Evolutionary conservation across 441 rosid genomes (phyloP).

Genomic region (Codiaeum variegatum): DNA sequence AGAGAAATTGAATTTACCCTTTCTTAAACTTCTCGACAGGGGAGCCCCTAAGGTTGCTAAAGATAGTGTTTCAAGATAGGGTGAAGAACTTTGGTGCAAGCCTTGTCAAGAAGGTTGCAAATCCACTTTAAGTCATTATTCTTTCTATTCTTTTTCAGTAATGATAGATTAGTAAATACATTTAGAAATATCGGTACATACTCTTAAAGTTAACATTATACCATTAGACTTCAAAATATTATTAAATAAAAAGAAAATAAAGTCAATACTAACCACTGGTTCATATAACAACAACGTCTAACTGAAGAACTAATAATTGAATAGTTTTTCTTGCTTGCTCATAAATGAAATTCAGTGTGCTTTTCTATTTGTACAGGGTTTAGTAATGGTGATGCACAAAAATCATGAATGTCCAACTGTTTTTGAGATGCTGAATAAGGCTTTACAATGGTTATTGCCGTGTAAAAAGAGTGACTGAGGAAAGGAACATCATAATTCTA

Average conservation of each 20-base stretch:
- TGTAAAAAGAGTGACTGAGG: conserved; percentile 63
- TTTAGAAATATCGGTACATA: too few relatives aligned
- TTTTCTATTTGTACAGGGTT: conserved; percentile 45
- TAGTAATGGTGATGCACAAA: conserved; percentile 91
- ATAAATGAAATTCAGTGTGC: not conserved
- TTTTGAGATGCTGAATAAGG: conserved; percentile 74
- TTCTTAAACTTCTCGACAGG: conserved; percentile 32
- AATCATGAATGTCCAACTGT: conserved; percentile 66
- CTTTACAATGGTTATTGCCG: conserved; percentile 49
- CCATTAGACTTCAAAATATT: too few relatives aligned
- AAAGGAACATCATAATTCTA: conserved; percentile 73
- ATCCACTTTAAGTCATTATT: too few relatives aligned
- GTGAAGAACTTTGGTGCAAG: conserved; percentile 75
- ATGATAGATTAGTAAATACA: too few relatives aligned
- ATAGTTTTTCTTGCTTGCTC: not conserved
- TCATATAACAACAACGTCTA: too few relatives aligned
- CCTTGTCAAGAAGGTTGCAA: conserved; percentile 83
- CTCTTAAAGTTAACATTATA: too few relatives aligned
- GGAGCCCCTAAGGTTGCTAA: conserved; percentile 82
- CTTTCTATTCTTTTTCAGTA: too few relatives aligned
- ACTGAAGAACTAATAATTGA: too few relatives aligned
- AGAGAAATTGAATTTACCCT: not conserved
- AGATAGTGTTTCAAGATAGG: conserved; percentile 72
- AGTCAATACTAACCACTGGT: too few relatives aligned
- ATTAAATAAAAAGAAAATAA: too few relatives aligned